Evolutionary conservation across 768 basidiomycete species (phyloP).

Genomic region (Pulveroboletus sp.): DNA sequence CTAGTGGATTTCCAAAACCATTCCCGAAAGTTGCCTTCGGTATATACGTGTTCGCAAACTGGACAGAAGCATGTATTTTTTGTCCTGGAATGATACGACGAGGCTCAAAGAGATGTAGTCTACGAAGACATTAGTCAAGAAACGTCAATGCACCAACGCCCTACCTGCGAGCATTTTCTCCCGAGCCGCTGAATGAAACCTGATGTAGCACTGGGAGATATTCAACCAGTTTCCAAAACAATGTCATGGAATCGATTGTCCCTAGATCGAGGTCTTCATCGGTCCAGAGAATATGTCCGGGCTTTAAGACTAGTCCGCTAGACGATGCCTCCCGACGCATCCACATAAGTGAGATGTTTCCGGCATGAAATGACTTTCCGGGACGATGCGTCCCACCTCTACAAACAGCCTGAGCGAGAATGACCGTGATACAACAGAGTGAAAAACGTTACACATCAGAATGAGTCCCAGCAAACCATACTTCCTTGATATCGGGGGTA

Average conservation of each 20-base stretch:
- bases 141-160: not conserved
- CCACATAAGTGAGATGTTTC: conserved; percentile 25
- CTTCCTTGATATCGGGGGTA: conserved; percentile 42
- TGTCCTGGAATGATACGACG: conserved; percentile 19
- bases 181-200: conserved; percentile 16
- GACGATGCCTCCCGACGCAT: conserved; percentile 29
- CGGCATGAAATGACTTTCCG: conserved; percentile 12
- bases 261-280: conserved; percentile 17
- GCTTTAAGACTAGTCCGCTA: conserved; percentile 23
- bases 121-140: not conserved
- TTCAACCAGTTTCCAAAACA: conserved; percentile 14
- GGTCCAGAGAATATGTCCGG: conserved; percentile 15
- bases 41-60: conserved; percentile 17
- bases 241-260: conserved; percentile 15
- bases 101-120: conserved; percentile 12
- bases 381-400: conserved; percentile 17
- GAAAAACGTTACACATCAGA: conserved; percentile 27
- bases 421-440: not conserved
- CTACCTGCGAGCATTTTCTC: conserved; percentile 10
- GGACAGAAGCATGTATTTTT: conserved; percentile 20
- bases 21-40: conserved; percentile 16
- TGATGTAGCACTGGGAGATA: conserved; percentile 13
- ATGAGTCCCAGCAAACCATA: conserved; percentile 57
- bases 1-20: conserved; percentile 12
- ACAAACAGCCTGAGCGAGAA: not conserved